Percentiles rank a stretch among this genome's conserved stretches.
Conservation (phyloP, 202 grass and related monocot genomes). For the Musa balbisiana region DNA sequence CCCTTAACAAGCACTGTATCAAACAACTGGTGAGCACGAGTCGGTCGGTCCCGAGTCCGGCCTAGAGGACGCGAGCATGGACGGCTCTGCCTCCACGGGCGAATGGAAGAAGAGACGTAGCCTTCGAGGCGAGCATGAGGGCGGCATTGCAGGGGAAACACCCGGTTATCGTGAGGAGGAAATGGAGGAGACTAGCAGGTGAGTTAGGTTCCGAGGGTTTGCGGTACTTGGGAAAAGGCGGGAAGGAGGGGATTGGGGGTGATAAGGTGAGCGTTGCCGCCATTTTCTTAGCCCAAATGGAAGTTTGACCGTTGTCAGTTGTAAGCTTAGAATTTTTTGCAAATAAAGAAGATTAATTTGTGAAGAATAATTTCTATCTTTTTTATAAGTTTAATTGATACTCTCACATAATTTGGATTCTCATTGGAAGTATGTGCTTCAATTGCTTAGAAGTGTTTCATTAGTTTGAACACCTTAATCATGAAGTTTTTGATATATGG, state of each 20-base stretch:
- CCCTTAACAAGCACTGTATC: conserved; percentile 20
- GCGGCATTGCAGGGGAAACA: conserved; percentile 23
- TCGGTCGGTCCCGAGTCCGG: conserved; percentile 14
- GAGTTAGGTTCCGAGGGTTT: background rate
- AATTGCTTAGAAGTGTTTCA: no score
- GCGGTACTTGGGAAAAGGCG: background rate
- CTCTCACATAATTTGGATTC: no score
- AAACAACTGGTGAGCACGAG: conserved; percentile 28
- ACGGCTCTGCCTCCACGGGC: conserved; percentile 16
- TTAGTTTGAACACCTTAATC: no score
- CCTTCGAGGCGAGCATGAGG: conserved; percentile 26
- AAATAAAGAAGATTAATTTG: no score
- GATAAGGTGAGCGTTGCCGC: background rate
- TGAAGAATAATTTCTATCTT: no score
- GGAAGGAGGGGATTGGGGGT: background rate
- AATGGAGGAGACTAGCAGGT: conserved; percentile 3
- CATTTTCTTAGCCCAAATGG: background rate
- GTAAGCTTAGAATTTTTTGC: no score
- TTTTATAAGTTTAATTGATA: no score
- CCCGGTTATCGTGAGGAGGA: conserved; percentile 13
- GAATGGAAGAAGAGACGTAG: conserved; percentile 18
- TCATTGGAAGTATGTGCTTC: no score
- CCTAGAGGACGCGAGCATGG: conserved; percentile 23
- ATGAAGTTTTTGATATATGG: no score
- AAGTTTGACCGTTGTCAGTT: no score